Base-by-base conservation (phyloP, 108 stramenopile genomes). In the Nitzschia putrida region DNA sequence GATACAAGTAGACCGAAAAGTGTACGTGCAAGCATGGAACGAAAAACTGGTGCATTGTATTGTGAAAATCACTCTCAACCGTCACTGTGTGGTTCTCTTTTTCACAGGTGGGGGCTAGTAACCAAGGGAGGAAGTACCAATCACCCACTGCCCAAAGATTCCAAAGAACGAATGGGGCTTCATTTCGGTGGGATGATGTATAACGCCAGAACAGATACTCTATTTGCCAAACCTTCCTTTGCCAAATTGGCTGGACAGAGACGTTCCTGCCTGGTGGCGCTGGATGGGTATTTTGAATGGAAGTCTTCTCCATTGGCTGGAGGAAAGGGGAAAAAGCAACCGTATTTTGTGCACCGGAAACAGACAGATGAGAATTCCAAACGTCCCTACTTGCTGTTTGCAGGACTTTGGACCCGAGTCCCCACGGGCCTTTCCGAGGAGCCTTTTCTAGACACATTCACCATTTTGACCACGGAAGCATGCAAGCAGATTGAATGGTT, bases 231-330 rank as follows among this genome's bases (percentile, higher is more conserved):
- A 59, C 73, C 65, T 49, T 85, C 88, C 10, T 94, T 94, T 72
- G 29, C 71, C 8, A 54, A 50, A 38, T 64, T 91, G 23, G 69
- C 80, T 10, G 47, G 20, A 3, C 58, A 76, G 42, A 74, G 75
- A 20, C 73, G 81, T 57, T 74, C 88, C 0, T 91, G 90, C 53
- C 52, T 94, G 8, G 80, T 89, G 40, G 86, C 86, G 10, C 63
- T 94, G 10, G 90, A 94, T 60, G 93, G 93, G 42, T 94, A 85
- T 64, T 94, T 85, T 71, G 93, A 94, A 77, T 94, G 93, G 93
- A 85, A 85, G 58, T 53, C 54, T 12, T 55, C 77, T 20, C 61
- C 71, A 34, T 34, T 54, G 10, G 72, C 66, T 9, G 69, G 59
- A 37, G 71, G 55, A 42, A 85, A 87, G 61, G 77, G 72, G 40